Percentiles rank a stretch among this genome's conserved stretches.
Evolutionary conservation across 2,329 filamentous ascomycete species (phyloP).

Genomic region (Colletotrichum simmondsii): DNA sequence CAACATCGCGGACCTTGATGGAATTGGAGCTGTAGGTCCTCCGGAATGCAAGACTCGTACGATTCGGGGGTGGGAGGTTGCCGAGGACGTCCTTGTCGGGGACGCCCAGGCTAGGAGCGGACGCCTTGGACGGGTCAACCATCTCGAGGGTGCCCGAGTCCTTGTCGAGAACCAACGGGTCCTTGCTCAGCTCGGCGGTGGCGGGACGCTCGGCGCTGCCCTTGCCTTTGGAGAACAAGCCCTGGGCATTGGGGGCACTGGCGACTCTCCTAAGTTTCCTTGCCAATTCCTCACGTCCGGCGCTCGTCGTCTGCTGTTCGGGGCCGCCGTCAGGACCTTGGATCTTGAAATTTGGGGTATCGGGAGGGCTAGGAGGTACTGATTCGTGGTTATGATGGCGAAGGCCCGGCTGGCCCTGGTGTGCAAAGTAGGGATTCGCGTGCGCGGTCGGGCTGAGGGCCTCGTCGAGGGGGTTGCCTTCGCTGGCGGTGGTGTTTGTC

Average conservation of each 20-base stretch:
- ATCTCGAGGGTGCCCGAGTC: constrained; percentile 59
- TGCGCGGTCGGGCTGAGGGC: constrained; percentile 90
- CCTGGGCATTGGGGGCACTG: constrained; percentile 96
- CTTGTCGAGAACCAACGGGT: constrained; percentile 73
- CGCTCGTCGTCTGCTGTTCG: constrained; percentile 75
- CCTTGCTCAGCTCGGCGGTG: constrained; percentile 88
- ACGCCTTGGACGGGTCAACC: constrained; percentile 51
- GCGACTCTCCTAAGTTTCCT: constrained; percentile 93
- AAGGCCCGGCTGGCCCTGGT: constrained; percentile 92
- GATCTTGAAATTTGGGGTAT: constrained; percentile 83
- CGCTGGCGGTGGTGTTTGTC: constrained; percentile 90
- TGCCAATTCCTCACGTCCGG: constrained; percentile 93
- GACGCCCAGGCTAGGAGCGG: constrained; percentile 41
- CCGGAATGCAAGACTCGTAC: constrained; percentile 81
- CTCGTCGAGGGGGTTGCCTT: constrained; percentile 91
- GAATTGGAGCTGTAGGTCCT: constrained; percentile 99
- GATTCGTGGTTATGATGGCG: constrained; percentile 96
- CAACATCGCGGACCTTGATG: constrained; percentile 97
- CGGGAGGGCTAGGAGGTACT: constrained; percentile 90
- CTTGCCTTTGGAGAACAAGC: constrained; percentile 77
- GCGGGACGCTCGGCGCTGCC: constrained; percentile 75
- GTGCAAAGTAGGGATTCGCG: constrained; percentile 96
- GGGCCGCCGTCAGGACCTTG: constrained; percentile 73
- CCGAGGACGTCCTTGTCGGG: constrained; percentile 64
- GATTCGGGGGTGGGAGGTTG: constrained; percentile 73